phyloP scores from a whole-genome alignment of 1,139 yeast genomes.

The Yamadazyma membranifaciens region DNA sequence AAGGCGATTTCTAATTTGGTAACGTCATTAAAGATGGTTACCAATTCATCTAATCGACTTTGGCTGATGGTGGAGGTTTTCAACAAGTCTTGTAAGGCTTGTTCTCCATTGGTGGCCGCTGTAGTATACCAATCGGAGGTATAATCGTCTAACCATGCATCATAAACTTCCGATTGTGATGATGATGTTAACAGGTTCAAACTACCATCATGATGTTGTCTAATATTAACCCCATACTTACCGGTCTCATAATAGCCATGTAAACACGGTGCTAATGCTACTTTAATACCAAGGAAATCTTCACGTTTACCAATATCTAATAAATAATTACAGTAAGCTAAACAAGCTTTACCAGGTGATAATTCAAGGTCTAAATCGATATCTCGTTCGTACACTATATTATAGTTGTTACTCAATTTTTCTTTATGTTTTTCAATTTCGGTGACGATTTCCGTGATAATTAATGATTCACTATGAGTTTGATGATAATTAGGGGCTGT shows the following conservation, averaged over 20 bases:
- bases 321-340: conserved; percentile 60
- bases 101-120: conserved; percentile 51
- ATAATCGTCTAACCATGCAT: conserved; percentile 64
- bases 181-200: conserved; percentile 10
- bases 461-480: conserved; percentile 50
- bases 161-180: conserved; percentile 34
- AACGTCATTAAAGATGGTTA: conserved; percentile 58
- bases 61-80: conserved; percentile 27
- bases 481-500: conserved; percentile 57
- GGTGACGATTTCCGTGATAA: conserved; percentile 49
- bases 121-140: conserved; percentile 52
- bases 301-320: conserved; percentile 48
- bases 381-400: conserved; percentile 45
- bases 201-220: conserved; percentile 13
- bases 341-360: conserved; percentile 55
- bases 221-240: conserved; percentile 19
- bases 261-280: conserved; percentile 75
- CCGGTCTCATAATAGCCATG: conserved; percentile 69
- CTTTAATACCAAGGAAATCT: conserved; percentile 64
- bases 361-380: conserved; percentile 39
- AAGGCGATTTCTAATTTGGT: conserved; percentile 59
- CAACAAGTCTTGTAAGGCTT: conserved; percentile 45
- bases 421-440: conserved; percentile 59
- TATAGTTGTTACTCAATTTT: conserved; percentile 46
- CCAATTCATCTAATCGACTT: conserved; percentile 47